Evolutionary conservation across 2,329 filamentous ascomycete genomes (phyloP), one percentile per base, ranked within the genome.

Genomic region (Scedosporium apiospermum): DNA sequence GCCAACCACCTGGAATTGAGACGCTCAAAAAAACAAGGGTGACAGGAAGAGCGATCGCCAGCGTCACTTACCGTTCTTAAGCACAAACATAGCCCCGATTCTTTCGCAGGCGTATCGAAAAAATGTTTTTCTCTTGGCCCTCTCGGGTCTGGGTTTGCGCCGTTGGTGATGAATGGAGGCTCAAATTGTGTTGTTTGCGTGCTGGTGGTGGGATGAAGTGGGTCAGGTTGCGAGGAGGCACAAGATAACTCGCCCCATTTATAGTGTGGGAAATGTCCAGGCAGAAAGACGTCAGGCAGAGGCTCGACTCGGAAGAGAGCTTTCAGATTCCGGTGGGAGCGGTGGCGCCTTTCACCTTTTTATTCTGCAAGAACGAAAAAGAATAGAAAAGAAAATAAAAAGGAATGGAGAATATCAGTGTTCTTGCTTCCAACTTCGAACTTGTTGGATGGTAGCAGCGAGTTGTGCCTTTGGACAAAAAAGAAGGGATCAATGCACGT

Each of bases 51-150:
- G 23, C 6, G 21, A 21, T 55, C 18, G 51, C 9, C 26, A 6
- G 21, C 34, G 6, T 14, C 41, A 58, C 80, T 71, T 71, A 77
- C 76, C 76, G 71, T 77, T 78, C 65, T 74, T 72, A 65, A 77
- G 73, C 64, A 78, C 72, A 68, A 78, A 78, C 77, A 78, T 78
- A 61, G 58, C 64, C 41, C 41, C 38, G 34, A 23, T 42, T 21
- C 6, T 23, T 23, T 44, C 18, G 34, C 10, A 42, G 41, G 41
- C 57, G 7, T 34, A 21, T 21, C 27, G 38, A 42, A 42, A n/a
- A n/a, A 41, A 18, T 12, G 1, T 6, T 42, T 26, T 44, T 59
- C 16, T 42, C 30, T 26, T 38, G 34, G 10, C 34, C 34, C 34
- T 42, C 57, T 44, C 30, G 34, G 30, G 18, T 21, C 18, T 16